Evolutionary conservation across 2,329 filamentous ascomycete species (phyloP), one percentile per base, ranked within the genome.

Genomic region (Nothophaeocryptopus gaeumannii): DNA sequence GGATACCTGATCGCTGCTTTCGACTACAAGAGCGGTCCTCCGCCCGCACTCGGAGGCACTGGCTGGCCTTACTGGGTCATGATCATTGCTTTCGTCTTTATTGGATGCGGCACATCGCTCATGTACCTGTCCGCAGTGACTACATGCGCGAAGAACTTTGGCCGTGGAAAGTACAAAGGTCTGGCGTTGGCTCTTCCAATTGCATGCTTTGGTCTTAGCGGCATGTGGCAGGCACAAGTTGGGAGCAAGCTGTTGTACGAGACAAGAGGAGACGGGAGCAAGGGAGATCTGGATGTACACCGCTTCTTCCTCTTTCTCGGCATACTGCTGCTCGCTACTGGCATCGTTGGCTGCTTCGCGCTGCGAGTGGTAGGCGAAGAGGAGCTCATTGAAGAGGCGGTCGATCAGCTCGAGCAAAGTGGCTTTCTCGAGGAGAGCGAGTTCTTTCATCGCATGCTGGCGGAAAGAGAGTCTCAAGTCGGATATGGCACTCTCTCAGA

Each of bases 71-170:
- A 95, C 60, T 80, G 80, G 58, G 75, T 87, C 60, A 96, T 99
- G 92, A 75, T 96, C 5, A 67, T 89, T 47, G 85, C 90, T 1
- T 99, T 97, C 68, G 78, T 91, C 39, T 79, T 81, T 44, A 83
- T 99, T 50, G 93, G 93, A 1, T 79, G 85, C 55, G 92, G 83
- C 5, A 96, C 92, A 0, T 88, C 87, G 58, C 83, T 82, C 68
- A 90, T 97, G 83, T 99, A 97, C 69, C 78, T 97, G 48, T 81
- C 85, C 43, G 86, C 89, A 2, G 86, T 99, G n/a, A 92, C 92
- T 5, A 95, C 92, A 0, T 96, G 90, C 65, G 93, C 93, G 32
- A 99, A 99, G 82, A 99, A 97, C 72, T 99, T 97, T 72, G 91
- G 91, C 41, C 84, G 86, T 53, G 89, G 90, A 3, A 88, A 85